Evolutionary conservation across 2,329 filamentous ascomycete genomes (phyloP).

Genomic region (Leptographium procerum): DNA sequence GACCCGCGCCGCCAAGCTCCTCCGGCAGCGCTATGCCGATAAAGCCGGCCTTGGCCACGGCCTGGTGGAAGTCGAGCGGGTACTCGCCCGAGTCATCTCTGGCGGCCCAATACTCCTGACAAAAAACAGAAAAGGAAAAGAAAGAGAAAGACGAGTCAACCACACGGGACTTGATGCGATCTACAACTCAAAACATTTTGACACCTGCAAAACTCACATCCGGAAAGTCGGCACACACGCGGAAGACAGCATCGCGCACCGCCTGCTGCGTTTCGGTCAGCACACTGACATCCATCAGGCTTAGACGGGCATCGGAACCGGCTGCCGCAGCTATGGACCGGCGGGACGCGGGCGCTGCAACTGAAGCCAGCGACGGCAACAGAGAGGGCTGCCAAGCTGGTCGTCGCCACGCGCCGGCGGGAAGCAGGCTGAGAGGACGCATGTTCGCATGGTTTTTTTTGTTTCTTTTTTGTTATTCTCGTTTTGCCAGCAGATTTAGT

Average conservation of each 20-base stretch:
- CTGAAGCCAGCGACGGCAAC: neutral
- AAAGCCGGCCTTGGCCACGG: conserved; percentile 65
- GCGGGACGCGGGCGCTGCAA: neutral
- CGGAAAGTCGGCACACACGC: conserved; percentile 10
- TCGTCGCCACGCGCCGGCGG: neutral
- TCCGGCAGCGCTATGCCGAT: conserved; percentile 72
- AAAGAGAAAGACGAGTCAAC: no score
- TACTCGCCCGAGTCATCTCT: conserved; percentile 56
- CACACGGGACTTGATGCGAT: no score
- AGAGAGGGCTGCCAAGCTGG: neutral
- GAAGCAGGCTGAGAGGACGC: neutral
- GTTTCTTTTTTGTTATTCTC: no score
- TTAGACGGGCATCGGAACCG: conserved; percentile 5
- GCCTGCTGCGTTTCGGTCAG: conserved; percentile 9
- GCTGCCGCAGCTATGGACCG: neutral
- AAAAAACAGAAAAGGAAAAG: no score
- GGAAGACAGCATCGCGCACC: conserved; percentile 10
- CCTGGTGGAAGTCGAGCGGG: conserved; percentile 64
- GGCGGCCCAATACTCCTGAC: conserved; percentile 35
- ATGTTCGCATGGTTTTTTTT: no score
- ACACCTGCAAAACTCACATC: no score
- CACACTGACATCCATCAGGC: conserved; percentile 10
- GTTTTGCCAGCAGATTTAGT: no score
- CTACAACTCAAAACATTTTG: no score
- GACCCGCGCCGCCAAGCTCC: conserved; percentile 58